A percentile compares a stretch with the other conserved stretches of the same genome.
These are phyloP conservation scores for Cenchrus americanus DNA, from an alignment of 176 grass and related monocot species.

Conservation along the genomic window DNA sequence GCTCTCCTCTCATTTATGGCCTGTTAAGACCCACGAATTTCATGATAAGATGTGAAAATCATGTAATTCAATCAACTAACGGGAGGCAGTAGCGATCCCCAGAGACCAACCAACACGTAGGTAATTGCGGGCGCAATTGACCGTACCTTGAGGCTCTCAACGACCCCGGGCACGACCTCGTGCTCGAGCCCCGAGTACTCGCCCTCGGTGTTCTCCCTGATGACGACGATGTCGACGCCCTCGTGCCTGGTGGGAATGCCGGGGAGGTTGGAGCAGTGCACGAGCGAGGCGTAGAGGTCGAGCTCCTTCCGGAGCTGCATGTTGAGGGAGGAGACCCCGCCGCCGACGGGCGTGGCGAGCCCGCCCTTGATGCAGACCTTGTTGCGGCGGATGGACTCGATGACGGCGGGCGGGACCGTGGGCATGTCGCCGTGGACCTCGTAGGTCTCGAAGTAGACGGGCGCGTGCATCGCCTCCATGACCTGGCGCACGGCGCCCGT, in stretches of 20 bases:
- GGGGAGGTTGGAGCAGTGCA: slow-evolving; percentile 83
- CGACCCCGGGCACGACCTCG: slow-evolving; percentile 89
- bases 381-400: slow-evolving; percentile 89
- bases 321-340: slow-evolving; percentile 87
- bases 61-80: slow-evolving; percentile 5
- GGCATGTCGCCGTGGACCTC: slow-evolving; percentile 91
- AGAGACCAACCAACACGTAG: not conserved
- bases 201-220: slow-evolving; percentile 97
- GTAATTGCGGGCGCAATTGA: not conserved
- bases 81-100: not conserved
- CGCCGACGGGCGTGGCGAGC: slow-evolving; percentile 75
- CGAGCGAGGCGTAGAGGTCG: slow-evolving; percentile 86
- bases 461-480: slow-evolving; percentile 95
- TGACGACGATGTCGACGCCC: slow-evolving; percentile 90
- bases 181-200: slow-evolving; percentile 99
- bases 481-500: slow-evolving; percentile 78
- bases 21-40: not conserved
- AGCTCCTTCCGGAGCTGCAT: slow-evolving; percentile 93
- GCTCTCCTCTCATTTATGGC: not conserved
- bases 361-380: slow-evolving; percentile 93
- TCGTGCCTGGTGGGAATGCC: slow-evolving; percentile 80
- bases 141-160: slow-evolving; percentile 88
- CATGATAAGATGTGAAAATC: not conserved
- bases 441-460: slow-evolving; percentile 93
- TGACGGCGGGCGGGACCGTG: slow-evolving; percentile 72